These are phyloP conservation scores for Rhizopogon vesiculosus DNA, from an alignment of 768 basidiomycete genomes.

Conservation along the genomic window DNA sequence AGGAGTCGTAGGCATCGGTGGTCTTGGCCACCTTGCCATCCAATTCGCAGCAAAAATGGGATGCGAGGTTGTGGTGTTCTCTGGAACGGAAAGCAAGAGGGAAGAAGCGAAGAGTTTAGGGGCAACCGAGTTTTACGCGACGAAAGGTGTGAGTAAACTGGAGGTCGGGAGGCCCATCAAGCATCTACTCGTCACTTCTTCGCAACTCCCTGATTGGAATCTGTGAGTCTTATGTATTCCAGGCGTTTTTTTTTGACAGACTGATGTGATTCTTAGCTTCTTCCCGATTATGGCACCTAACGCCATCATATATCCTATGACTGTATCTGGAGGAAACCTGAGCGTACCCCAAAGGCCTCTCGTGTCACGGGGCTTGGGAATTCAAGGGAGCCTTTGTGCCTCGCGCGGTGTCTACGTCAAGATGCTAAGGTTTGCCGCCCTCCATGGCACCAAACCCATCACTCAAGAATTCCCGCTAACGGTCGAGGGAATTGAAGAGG, in stretches of 20 bases:
- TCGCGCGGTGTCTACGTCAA: slow-evolving; percentile 23
- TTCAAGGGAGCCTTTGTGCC: slow-evolving; percentile 20
- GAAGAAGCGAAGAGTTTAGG: slow-evolving; percentile 29
- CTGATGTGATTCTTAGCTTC: slow-evolving; percentile 8
- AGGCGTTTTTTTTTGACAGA: background rate
- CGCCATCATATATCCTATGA: slow-evolving; percentile 22
- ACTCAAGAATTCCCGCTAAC: slow-evolving; percentile 28
- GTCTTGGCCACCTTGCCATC: slow-evolving; percentile 34
- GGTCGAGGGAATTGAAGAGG: slow-evolving; percentile 24
- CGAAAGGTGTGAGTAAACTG: slow-evolving; percentile 19
- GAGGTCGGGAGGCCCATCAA: slow-evolving; percentile 22
- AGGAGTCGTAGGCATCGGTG: slow-evolving; percentile 30
- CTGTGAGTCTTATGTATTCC: slow-evolving; percentile 16
- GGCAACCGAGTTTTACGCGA: slow-evolving; percentile 32
- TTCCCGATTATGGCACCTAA: slow-evolving; percentile 20
- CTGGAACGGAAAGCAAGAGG: slow-evolving; percentile 26
- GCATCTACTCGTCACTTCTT: slow-evolving; percentile 28
- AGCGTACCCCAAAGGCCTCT: slow-evolving; percentile 16
- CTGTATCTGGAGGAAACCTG: slow-evolving; percentile 18
- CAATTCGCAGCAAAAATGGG: slow-evolving; percentile 37
- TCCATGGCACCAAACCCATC: slow-evolving; percentile 23
- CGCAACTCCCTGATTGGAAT: slow-evolving; percentile 24
- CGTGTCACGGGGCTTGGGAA: slow-evolving; percentile 10
- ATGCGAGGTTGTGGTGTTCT: slow-evolving; percentile 32
- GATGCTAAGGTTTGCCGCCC: slow-evolving; percentile 32